These are phyloP conservation scores for Erysiphe pulchra DNA, from an alignment of 2,329 filamentous ascomycete genomes.

Conservation along the genomic window DNA sequence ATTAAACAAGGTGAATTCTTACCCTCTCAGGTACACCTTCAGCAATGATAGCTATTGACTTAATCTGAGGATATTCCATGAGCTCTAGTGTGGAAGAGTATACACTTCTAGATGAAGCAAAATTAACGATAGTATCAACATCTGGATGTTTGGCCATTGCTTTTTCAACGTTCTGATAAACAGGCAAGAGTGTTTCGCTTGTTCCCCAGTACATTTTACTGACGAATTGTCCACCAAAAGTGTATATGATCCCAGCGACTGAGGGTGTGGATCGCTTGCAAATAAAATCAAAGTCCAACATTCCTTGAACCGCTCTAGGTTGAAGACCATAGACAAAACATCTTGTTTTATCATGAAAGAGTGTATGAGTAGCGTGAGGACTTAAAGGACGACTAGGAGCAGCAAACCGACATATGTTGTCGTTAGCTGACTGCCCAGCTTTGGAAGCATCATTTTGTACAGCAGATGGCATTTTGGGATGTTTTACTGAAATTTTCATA, in stretches of 20 bases:
- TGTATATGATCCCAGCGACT: slow-evolving; percentile 98
- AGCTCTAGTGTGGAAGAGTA: slow-evolving; percentile 97
- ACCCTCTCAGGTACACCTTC: slow-evolving; percentile 97
- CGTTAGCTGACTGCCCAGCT: slow-evolving; percentile 39
- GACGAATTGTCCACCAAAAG: slow-evolving; percentile 98
- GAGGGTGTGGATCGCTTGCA: slow-evolving; percentile 96
- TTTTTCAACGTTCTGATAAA: slow-evolving; percentile 87
- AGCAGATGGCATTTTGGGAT: slow-evolving; percentile 11
- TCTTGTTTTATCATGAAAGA: slow-evolving; percentile 99
- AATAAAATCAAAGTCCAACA: slow-evolving; percentile 99
- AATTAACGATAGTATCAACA: slow-evolving; percentile 97
- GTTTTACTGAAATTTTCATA: no score
- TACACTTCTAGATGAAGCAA: slow-evolving; percentile 93
- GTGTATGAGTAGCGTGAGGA: slow-evolving; percentile 64
- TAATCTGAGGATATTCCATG: slow-evolving; percentile 91
- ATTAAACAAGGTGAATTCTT: slow-evolving; percentile 18
- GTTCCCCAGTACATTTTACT: slow-evolving; percentile 99
- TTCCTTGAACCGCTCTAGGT: slow-evolving; percentile 72
- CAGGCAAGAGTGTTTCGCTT: slow-evolving; percentile 91
- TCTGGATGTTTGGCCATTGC: slow-evolving; percentile 91
- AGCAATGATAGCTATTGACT: slow-evolving; percentile 96
- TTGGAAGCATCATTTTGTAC: slow-evolving; percentile 21
- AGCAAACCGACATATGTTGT: slow-evolving; percentile 93
- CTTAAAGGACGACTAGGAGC: slow-evolving; percentile 80
- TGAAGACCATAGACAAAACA: slow-evolving; percentile 99